These are phyloP conservation scores for Cyclospora cayetanensis DNA, from an alignment of 169 alveolate species.

Conservation along the genomic window DNA sequence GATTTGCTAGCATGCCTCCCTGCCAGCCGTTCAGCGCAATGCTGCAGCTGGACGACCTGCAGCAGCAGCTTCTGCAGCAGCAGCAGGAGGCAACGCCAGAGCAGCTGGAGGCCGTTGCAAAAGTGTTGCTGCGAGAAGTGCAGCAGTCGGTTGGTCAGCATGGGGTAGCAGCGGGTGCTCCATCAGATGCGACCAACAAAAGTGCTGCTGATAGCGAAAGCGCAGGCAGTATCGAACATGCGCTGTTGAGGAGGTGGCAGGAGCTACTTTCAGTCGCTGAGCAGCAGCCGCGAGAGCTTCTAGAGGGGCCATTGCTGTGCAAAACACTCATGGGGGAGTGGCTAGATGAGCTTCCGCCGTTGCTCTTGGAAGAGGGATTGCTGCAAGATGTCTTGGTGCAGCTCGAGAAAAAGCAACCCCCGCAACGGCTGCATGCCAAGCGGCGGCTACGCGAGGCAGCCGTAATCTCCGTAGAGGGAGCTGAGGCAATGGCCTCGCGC, in stretches of 20 bases:
- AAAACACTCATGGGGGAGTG: background rate
- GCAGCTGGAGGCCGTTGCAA: background rate
- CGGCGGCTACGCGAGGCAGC: too few relatives aligned
- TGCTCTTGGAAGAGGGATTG: background rate
- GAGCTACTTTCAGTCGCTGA: background rate
- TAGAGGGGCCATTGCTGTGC: background rate
- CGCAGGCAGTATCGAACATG: background rate
- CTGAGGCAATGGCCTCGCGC: background rate
- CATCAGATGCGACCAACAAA: background rate
- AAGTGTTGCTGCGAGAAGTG: background rate
- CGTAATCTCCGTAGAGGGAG: background rate
- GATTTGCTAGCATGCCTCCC: too few relatives aligned
- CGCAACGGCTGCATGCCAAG: too few relatives aligned
- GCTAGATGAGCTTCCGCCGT: background rate
- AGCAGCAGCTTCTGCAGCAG: conserved; percentile 1
- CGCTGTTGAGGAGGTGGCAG: background rate
- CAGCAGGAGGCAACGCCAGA: background rate
- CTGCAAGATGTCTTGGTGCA: background rate
- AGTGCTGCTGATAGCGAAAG: background rate
- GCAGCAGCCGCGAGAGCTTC: background rate
- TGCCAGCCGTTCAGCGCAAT: too few relatives aligned
- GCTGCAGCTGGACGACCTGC: too few relatives aligned
- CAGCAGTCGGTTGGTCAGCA: background rate
- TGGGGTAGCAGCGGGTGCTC: background rate
- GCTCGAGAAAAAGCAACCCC: background rate